Evolutionary conservation across 2,329 filamentous ascomycete species (phyloP).

Genomic region (Cryphonectria parasitica): DNA sequence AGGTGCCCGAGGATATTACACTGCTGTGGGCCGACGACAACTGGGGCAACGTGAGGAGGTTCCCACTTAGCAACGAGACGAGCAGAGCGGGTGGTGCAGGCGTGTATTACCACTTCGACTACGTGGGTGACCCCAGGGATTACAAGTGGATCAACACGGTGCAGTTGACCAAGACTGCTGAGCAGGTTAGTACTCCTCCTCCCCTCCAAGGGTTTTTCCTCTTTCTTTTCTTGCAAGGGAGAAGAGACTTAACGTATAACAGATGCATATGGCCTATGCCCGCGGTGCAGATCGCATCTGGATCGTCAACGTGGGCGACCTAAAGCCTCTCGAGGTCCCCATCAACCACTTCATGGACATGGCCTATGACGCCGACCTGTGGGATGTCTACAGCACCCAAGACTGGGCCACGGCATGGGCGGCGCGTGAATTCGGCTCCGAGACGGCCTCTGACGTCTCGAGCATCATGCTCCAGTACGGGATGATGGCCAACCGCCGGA

Average conservation of each 20-base stretch:
- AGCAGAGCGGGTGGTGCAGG: constrained; percentile 64
- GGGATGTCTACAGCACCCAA: constrained; percentile 58
- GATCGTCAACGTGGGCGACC: constrained; percentile 70
- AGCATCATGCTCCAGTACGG: constrained; percentile 60
- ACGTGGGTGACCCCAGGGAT: constrained; percentile 51
- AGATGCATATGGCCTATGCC: constrained; percentile 64
- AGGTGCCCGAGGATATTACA: constrained; percentile 67
- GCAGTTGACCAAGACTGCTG: constrained; percentile 62
- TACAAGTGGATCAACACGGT: constrained; percentile 69
- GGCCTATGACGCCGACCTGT: constrained; percentile 64
- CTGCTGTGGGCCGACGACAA: constrained; percentile 73
- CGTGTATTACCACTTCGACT: constrained; percentile 66
- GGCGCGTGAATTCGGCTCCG: constrained; percentile 57
- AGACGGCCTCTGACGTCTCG: constrained; percentile 51
- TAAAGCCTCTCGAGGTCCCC: constrained; percentile 67
- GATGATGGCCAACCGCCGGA: constrained; percentile 58
- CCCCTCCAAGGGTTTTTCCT: too few species aligned
- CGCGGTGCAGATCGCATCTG: constrained; percentile 64
- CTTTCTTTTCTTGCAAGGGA: background rate
- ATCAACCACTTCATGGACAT: constrained; percentile 71
- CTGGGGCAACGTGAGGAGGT: constrained; percentile 66
- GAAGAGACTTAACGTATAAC: constrained; percentile 15
- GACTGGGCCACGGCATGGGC: constrained; percentile 59
- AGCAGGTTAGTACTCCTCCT: constrained; percentile 40
- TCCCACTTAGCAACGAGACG: constrained; percentile 64